Percentiles rank a stretch among this genome's conserved stretches.
These are phyloP conservation scores for Malassezia yamatoensis DNA, from an alignment of 1,284 basidiomycete species.

Conservation along the genomic window DNA sequence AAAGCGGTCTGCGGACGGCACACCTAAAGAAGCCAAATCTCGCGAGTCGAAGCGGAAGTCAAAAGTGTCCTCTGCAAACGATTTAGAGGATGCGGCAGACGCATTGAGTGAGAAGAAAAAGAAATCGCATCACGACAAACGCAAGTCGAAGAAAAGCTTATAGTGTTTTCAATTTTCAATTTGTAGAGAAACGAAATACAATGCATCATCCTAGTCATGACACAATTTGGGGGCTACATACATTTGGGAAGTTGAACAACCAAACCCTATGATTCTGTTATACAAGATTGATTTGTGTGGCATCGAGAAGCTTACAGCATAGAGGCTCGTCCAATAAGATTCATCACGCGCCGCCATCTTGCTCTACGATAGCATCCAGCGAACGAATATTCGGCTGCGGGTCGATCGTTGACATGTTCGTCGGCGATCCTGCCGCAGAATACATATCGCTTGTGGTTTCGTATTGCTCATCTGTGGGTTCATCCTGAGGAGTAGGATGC, in stretches of 20 bases:
- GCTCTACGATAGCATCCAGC: neutral
- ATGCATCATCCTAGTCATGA: neutral
- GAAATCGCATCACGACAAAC: too few relatives aligned
- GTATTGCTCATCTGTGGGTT: neutral
- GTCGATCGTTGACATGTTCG: neutral
- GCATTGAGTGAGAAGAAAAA: too few relatives aligned
- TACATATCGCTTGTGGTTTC: neutral
- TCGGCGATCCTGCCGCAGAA: neutral
- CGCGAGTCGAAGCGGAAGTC: conserved; percentile 11
- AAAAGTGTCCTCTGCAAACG: too few relatives aligned
- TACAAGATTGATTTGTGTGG: too few relatives aligned
- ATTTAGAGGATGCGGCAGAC: neutral
- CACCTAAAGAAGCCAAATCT: conserved; percentile 8
- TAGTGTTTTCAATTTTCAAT: neutral
- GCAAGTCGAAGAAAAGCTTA: neutral
- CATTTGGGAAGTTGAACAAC: too few relatives aligned
- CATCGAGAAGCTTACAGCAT: too few relatives aligned
- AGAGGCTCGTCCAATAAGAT: too few relatives aligned
- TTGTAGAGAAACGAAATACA: too few relatives aligned
- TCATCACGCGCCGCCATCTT: neutral
- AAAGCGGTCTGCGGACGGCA: neutral
- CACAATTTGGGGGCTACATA: too few relatives aligned
- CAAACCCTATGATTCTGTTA: too few relatives aligned
- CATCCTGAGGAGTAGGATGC: neutral
- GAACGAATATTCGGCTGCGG: neutral